Conservation (phyloP, 1,284 basidiomycete genomes). For the Xerocomus minutiporus region DNA sequence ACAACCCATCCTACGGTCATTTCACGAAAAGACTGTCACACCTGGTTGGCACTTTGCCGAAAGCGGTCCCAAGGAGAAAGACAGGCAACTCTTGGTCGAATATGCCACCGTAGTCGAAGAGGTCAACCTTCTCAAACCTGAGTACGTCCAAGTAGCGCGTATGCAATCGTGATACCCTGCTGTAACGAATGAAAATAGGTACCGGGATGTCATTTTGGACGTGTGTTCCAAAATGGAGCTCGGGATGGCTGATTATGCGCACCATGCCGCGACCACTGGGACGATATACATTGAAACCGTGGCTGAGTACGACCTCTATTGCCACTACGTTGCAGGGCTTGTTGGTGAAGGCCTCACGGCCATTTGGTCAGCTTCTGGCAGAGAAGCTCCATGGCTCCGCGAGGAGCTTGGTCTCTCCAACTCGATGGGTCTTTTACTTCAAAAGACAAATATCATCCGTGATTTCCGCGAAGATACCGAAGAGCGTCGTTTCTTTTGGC, state of each 20-base stretch:
- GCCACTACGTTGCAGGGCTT: constrained; percentile 97
- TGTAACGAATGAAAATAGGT: constrained; percentile 43
- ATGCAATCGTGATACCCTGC: background rate
- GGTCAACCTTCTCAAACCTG: constrained; percentile 62
- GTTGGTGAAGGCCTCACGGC: constrained; percentile 96
- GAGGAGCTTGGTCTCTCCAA: constrained; percentile 86
- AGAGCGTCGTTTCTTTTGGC: constrained; percentile 91
- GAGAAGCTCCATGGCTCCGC: constrained; percentile 76
- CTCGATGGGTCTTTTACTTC: constrained; percentile 94
- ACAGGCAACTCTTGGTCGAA: constrained; percentile 82
- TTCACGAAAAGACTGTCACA: constrained; percentile 78
- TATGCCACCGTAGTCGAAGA: constrained; percentile 86
- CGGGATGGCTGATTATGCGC: constrained; percentile 95
- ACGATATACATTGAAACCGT: constrained; percentile 70
- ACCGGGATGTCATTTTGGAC: constrained; percentile 79
- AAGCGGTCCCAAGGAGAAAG: constrained; percentile 86
- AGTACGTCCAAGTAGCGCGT: constrained; percentile 42
- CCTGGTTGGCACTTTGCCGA: constrained; percentile 88
- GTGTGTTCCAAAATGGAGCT: constrained; percentile 83
- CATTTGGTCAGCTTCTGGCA: constrained; percentile 83
- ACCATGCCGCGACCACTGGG: constrained; percentile 70
- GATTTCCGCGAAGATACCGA: constrained; percentile 94
- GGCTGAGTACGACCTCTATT: constrained; percentile 93
- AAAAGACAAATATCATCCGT: constrained; percentile 98
- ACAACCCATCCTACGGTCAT: constrained; percentile 79